phyloP scores from a whole-genome alignment of 73 alveolate species.

The Paramecium pentaurelia region DNA sequence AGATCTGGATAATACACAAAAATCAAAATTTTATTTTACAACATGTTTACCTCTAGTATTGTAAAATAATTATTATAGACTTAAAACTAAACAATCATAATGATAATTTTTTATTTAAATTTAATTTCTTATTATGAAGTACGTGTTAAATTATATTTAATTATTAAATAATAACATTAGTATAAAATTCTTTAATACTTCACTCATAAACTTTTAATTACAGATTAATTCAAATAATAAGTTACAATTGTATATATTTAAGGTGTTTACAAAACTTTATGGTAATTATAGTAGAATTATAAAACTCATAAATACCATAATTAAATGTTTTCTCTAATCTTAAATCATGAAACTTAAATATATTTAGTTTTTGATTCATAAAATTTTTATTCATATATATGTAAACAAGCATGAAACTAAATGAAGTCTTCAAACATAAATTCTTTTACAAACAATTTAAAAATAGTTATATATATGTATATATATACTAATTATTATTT shows the following conservation, averaged over 20 bases:
- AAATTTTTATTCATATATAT: not conserved
- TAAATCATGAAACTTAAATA: too few species aligned
- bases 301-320: not conserved
- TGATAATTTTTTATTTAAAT: not conserved
- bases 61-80: conserved; percentile 12
- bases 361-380: not conserved
- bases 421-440: not conserved
- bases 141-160: not conserved
- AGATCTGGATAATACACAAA: not conserved
- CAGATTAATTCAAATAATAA: not conserved
- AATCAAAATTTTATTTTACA: not conserved
- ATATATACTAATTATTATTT: not conserved
- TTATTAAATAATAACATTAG: not conserved
- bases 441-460: not conserved
- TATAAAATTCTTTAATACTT: not conserved
- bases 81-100: not conserved
- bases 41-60: not conserved
- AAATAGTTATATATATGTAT: not conserved
- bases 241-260: not conserved
- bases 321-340: too few species aligned
- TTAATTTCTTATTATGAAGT: not conserved
- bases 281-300: not conserved
- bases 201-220: not conserved
- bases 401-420: not conserved
- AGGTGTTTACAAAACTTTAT: not conserved